Conservation (phyloP, 441 rosid species). For the Mallotus japonicus region DNA sequence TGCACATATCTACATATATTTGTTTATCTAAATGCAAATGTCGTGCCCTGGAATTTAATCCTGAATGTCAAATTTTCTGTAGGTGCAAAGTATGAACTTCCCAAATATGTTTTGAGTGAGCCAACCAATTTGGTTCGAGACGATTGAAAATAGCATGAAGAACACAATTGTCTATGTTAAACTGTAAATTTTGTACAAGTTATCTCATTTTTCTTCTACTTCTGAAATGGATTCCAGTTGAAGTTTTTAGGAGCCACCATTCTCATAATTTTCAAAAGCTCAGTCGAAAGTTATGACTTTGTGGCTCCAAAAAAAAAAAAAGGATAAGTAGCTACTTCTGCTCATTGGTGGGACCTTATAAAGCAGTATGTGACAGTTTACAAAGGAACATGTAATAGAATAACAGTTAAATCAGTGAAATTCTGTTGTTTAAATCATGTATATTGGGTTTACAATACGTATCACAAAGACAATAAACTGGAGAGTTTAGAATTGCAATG, state of each 20-base stretch:
- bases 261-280: conserved; percentile 7
- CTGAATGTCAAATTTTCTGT: conserved; percentile 19
- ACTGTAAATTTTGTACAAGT: conserved; percentile 34
- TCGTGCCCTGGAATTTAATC: conserved; percentile 54
- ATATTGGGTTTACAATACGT: not conserved
- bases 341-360: conserved; percentile 10
- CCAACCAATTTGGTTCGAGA: conserved; percentile 71
- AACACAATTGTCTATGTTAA: conserved; percentile 6
- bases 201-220: conserved; percentile 4
- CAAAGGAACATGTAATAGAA: not conserved
- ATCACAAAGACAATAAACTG: not conserved
- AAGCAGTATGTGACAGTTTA: not conserved
- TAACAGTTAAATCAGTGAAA: not conserved
- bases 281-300: not conserved
- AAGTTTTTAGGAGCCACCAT: conserved; percentile 1
- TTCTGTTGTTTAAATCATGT: not conserved
- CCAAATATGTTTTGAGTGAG: conserved; percentile 76
- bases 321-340: not conserved
- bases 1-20: not conserved
- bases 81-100: conserved; percentile 83
- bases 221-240: not conserved
- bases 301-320: conserved; percentile 2
- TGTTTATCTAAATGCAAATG: conserved; percentile 41
- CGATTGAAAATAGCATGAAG: conserved; percentile 24
- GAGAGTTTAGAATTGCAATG: not conserved